Conservation (phyloP, 106 monocot species). For the Chionographis japonica region DNA sequence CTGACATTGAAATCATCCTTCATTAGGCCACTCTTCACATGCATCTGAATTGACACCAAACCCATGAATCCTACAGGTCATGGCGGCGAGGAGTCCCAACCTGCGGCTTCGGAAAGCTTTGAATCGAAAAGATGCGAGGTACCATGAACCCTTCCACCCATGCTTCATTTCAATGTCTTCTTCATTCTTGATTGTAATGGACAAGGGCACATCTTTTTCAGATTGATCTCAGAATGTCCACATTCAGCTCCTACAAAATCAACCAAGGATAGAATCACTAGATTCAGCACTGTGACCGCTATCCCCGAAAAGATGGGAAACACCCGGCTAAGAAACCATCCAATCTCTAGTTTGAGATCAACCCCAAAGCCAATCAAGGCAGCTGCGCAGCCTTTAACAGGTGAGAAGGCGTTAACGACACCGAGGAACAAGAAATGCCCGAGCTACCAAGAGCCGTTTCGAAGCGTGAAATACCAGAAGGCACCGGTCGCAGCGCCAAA, state of each 20-base stretch:
- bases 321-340: slow-evolving; percentile 40
- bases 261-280: slow-evolving; percentile 26
- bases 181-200: neutral
- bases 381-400: neutral
- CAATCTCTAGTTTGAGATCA: slow-evolving; percentile 44
- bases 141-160: neutral
- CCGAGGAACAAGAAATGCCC: slow-evolving; percentile 23
- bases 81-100: slow-evolving; percentile 82
- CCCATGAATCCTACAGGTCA: slow-evolving; percentile 30
- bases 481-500: neutral
- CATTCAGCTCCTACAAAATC: slow-evolving; percentile 71
- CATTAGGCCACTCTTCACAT: neutral
- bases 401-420: slow-evolving; percentile 32
- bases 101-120: slow-evolving; percentile 44
- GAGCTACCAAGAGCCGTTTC: slow-evolving; percentile 5
- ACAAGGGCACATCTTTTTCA: slow-evolving; percentile 1
- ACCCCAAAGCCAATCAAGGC: slow-evolving; percentile 28
- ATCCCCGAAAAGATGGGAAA: slow-evolving; percentile 29
- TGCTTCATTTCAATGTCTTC: neutral
- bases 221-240: slow-evolving; percentile 47
- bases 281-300: slow-evolving; percentile 24
- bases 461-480: slow-evolving; percentile 19
- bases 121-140: slow-evolving; percentile 35
- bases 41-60: neutral
- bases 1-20: neutral